A percentile compares a stretch with the other conserved stretches of the same genome.
phyloP scores from a whole-genome alignment of 1,139 yeast genomes.

The Candida pseudocylindracea region DNA sequence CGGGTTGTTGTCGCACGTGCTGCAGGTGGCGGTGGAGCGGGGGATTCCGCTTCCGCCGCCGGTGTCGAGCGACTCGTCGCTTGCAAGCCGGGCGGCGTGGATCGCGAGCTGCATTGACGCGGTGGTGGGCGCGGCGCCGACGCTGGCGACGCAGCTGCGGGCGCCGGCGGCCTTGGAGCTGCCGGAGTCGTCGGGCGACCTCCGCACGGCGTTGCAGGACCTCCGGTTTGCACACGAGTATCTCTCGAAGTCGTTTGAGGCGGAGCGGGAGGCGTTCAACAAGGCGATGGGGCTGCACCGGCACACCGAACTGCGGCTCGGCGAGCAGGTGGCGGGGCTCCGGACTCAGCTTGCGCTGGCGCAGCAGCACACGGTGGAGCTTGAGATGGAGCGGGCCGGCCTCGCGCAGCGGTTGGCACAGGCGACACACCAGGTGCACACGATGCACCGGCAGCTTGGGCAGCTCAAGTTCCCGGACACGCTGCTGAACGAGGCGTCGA shows the following conservation, averaged over 20 bases:
- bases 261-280: conserved; percentile 25
- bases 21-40: too few relatives aligned
- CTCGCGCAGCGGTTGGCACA: too few relatives aligned
- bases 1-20: too few relatives aligned
- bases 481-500: conserved; percentile 12
- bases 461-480: conserved; percentile 21
- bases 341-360: conserved; percentile 16
- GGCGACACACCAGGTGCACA: too few relatives aligned
- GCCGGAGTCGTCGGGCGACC: too few relatives aligned
- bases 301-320: conserved; percentile 3
- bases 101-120: too few relatives aligned
- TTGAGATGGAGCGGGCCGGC: conserved; percentile 14
- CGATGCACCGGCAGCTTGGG: conserved; percentile 22
- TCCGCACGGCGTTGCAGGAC: conserved; percentile 28
- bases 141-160: too few relatives aligned
- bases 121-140: too few relatives aligned
- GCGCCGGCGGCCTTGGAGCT: too few relatives aligned
- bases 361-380: conserved; percentile 12
- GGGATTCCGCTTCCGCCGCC: too few relatives aligned
- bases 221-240: conserved; percentile 43
- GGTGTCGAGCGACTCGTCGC: too few relatives aligned
- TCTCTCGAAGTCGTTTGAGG: conserved; percentile 34
- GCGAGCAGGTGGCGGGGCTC: conserved; percentile 12
- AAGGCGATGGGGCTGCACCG: conserved; percentile 26
- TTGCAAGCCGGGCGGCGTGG: too few relatives aligned